Base-by-base conservation (phyloP, 192 early-diverging fungal genomes). In the Coemansia sp. region DNA sequence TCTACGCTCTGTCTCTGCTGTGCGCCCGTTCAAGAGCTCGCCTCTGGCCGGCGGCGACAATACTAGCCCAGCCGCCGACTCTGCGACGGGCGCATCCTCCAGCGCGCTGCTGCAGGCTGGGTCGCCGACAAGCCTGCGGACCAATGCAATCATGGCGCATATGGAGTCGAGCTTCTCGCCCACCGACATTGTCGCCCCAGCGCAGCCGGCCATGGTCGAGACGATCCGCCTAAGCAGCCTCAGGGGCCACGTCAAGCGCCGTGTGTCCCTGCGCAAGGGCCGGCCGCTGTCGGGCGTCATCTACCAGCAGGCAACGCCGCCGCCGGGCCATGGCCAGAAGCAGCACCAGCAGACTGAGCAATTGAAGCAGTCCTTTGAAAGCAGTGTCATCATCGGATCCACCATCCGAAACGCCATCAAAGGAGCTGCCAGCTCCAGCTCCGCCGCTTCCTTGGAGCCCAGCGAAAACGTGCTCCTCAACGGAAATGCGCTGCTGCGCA, bases 241-340 rank as follows among this genome's bases (percentile, higher is more conserved):
- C 34, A 83, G 75, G 61, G 67, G 63, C 52, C 81, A 83, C 56
- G 72, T 83, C 58, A 73, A 69, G 55, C 71, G 81, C 18, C 75
- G 81, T 33, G 60, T 69, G 53, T 83, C 81, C 9, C 64, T 83
- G 65, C 68, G 69, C 59, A 45, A 67, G 52, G 81, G 81, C 12
- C 75, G 81, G 7, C 81, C 81, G 52, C 62, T 83, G n/a, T 83
- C 81, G 12, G 81, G 81, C 11, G 71, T 83, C 6, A 74, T 83
- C 30, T 66, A 65, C 56, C 65, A 59, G 35, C 56, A 36, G 30
- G 30, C 30, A 30, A 3, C 30, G 30, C 30, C 30, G 30, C 30
- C 30, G 3, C 30, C 3, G 30, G 30, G 30, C 30, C 30, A 30
- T 30, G 30, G 30, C 39, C 39, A 8, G 39, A 41, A 20, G 44